A percentile compares a stretch with the other conserved stretches of the same genome.
Evolutionary conservation across 345 rosid species (phyloP).

Genomic region (Bretschneidera sinensis): DNA sequence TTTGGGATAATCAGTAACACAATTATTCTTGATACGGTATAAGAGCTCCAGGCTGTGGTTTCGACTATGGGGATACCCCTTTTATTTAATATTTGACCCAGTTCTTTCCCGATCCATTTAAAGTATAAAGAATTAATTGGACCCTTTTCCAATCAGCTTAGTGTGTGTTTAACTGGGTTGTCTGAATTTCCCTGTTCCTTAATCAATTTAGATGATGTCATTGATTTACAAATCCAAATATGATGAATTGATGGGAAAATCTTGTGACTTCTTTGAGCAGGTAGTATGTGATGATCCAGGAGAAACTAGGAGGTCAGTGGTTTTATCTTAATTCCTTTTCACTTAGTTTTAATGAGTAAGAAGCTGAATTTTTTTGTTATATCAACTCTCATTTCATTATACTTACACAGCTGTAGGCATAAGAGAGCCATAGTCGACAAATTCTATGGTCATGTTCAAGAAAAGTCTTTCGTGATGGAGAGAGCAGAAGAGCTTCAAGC

Average conservation of each 20-base stretch:
- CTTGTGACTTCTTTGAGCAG: not conserved
- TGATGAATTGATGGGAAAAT: not conserved
- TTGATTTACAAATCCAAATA: too few relatives aligned
- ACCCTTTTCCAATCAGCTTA: too few relatives aligned
- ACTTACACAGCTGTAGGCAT: slow-evolving; percentile 20
- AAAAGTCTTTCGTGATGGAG: slow-evolving; percentile 27
- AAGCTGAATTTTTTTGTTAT: not conserved
- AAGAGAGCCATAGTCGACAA: slow-evolving; percentile 31
- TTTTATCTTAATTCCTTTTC: not conserved
- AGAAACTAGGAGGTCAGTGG: not conserved
- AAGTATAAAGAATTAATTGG: too few relatives aligned
- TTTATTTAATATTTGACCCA: not conserved
- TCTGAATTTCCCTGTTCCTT: not conserved
- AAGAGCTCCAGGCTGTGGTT: too few relatives aligned
- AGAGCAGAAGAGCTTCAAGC: slow-evolving; percentile 36
- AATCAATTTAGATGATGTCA: too few relatives aligned
- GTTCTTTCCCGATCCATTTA: not conserved
- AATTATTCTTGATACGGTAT: too few relatives aligned
- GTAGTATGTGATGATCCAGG: not conserved
- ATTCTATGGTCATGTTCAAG: slow-evolving; percentile 16
- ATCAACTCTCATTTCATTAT: not conserved
- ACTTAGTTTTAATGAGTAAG: too few relatives aligned
- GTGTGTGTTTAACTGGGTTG: too few relatives aligned
- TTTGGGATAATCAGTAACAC: too few relatives aligned
- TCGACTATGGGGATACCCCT: not conserved